Evolutionary conservation across 2,329 filamentous ascomycete species (phyloP), one percentile per base, ranked within the genome.

Genomic region (Xylariaceae sp.): DNA sequence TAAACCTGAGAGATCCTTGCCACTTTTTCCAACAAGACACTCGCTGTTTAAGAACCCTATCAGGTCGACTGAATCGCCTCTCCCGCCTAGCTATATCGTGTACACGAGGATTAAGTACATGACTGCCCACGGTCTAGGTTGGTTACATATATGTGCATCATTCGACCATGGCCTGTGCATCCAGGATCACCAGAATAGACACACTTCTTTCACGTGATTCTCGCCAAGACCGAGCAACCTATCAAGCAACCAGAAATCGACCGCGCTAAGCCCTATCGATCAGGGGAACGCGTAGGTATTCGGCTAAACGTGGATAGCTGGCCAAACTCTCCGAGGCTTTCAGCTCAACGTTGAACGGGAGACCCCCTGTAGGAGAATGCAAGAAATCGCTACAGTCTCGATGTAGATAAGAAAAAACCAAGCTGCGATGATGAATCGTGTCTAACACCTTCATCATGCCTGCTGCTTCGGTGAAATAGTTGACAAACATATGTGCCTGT

Each of bases 231-330:
- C 51, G 46, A 49, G 46, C 54, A 56, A 53, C 23, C n/a, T 29
- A 6, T 29, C 9, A 12, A 16, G 7, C 9, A 19, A 43, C 59
- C 43, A 32, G 42, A 29, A 51, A 46, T 40, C 48, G 56, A 46
- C 37, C 32, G 44, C 65, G 64, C 66, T 66, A 66, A 65, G 60
- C 66, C 66, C 61, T 65, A 62, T 62, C 54, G 45, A 61, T 60
- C 46, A 61, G 60, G 32, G 32, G 59, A 54, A 63, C 60, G 26
- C 43, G 57, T 56, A 6, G 26, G 10, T 29, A 10, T 10, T 10
- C 26, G 26, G 26, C 48, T 50, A 52, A 32, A 51, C 45, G 41
- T 45, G 29, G 40, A 45, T 41, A 40, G 47, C n/a, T n/a, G n/a
- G n/a, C n/a, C n/a, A n/a, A 48, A 52, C 46, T 57, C 49, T 6